These are phyloP conservation scores for Geranomyces variabilis DNA, from an alignment of 192 early-diverging fungal genomes.

Conservation along the genomic window DNA sequence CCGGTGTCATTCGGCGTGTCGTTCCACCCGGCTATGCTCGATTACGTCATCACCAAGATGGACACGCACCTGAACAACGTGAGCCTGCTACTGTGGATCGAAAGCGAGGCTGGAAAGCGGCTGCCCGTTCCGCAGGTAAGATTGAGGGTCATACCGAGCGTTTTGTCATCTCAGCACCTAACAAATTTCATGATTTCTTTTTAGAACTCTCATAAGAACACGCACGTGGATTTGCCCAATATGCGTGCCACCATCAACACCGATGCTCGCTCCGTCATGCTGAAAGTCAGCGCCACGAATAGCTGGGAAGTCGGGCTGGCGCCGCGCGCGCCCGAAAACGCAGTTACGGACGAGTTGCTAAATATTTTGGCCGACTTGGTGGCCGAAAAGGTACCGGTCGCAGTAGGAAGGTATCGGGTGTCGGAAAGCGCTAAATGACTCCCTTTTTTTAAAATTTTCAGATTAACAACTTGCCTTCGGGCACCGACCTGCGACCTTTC, in stretches of 20 bases:
- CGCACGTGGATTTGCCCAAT: constrained; percentile 10
- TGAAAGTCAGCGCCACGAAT: constrained; percentile 16
- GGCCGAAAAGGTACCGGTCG: neutral
- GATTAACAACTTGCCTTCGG: constrained; percentile 20
- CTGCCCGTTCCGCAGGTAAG: constrained; percentile 12
- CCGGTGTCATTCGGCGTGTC: constrained; percentile 20
- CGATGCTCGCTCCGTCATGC: neutral
- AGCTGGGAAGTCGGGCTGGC: constrained; percentile 9
- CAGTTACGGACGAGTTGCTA: neutral
- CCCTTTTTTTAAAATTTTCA: neutral
- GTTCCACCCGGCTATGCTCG: constrained; percentile 18
- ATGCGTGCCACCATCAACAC: constrained; percentile 18
- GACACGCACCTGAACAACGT: constrained; percentile 29
- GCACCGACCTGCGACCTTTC: constrained; percentile 30
- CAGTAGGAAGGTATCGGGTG: neutral
- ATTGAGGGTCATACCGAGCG: neutral
- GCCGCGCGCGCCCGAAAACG: neutral
- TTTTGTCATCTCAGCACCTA: neutral
- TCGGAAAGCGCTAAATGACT: too few species aligned
- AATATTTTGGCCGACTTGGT: neutral
- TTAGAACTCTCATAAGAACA: neutral
- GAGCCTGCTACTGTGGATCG: constrained; percentile 18
- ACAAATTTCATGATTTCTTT: neutral
- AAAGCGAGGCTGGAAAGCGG: constrained; percentile 10
- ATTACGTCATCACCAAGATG: constrained; percentile 15